Evolutionary conservation across 768 basidiomycete genomes (phyloP).

Genomic region (Lactarius sanguifluus): DNA sequence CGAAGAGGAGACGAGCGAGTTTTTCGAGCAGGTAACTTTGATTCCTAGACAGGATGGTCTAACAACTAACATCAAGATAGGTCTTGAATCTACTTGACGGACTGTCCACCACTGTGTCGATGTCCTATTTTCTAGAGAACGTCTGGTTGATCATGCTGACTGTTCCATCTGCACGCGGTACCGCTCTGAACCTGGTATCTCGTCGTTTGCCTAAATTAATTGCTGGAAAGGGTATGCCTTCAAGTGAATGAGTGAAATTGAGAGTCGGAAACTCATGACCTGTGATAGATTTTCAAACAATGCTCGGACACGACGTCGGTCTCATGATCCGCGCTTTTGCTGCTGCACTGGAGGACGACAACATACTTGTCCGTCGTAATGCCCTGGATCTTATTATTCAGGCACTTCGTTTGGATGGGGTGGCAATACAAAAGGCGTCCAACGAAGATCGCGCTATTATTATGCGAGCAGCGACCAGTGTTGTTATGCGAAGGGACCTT

Average conservation of each 20-base stretch:
- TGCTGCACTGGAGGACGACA: slow-evolving; percentile 89
- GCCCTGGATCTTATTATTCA: slow-evolving; percentile 83
- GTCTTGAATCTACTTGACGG: slow-evolving; percentile 78
- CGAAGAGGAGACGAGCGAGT: slow-evolving; percentile 97
- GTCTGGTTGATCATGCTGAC: slow-evolving; percentile 94
- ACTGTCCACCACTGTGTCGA: slow-evolving; percentile 79
- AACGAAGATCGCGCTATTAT: slow-evolving; percentile 76
- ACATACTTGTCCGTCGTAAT: slow-evolving; percentile 83
- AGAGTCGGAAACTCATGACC: not conserved
- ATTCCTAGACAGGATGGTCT: not conserved
- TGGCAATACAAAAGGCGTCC: slow-evolving; percentile 65
- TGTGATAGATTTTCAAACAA: slow-evolving; percentile 57
- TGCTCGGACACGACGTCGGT: slow-evolving; percentile 85
- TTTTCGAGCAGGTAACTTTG: slow-evolving; percentile 76
- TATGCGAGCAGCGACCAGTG: slow-evolving; percentile 81
- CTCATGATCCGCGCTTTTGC: slow-evolving; percentile 93
- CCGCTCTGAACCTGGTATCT: slow-evolving; percentile 83
- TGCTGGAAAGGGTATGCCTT: slow-evolving; percentile 61
- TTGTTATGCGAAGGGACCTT: slow-evolving; percentile 89
- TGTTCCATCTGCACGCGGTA: slow-evolving; percentile 78
- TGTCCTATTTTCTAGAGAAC: slow-evolving; percentile 92
- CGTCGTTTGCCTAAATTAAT: slow-evolving; percentile 72
- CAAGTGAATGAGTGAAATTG: not conserved
- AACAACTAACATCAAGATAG: slow-evolving; percentile 39
- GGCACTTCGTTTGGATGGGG: slow-evolving; percentile 70